Conservation (phyloP, 1,284 basidiomycete species). For the Cutaneotrichosporon spelunceum region DNA sequence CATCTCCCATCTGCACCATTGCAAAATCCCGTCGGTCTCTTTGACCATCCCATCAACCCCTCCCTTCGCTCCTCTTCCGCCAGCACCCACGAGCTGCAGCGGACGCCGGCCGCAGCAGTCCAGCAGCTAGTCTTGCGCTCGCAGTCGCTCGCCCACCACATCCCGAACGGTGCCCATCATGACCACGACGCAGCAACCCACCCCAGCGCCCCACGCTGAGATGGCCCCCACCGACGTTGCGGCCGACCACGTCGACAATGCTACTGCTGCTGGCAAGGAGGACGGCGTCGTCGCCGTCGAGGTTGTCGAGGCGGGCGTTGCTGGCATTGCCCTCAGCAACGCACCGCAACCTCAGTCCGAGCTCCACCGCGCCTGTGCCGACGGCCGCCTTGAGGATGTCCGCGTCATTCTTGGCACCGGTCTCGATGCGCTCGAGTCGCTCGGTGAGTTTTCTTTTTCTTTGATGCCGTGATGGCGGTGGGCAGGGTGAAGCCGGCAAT, state of each 20-base stretch:
- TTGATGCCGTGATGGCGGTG: background rate
- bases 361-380: slow-evolving; percentile 43
- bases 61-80: slow-evolving; percentile 1
- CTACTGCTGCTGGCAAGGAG: slow-evolving; percentile 9
- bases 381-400: slow-evolving; percentile 44
- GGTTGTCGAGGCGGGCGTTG: slow-evolving; percentile 20
- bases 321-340: slow-evolving; percentile 13
- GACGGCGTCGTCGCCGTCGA: slow-evolving; percentile 18
- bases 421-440: slow-evolving; percentile 40
- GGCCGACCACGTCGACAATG: background rate
- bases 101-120: slow-evolving; percentile 5
- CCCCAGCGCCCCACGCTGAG: background rate
- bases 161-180: slow-evolving; percentile 6
- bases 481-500: background rate
- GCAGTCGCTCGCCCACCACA: slow-evolving; percentile 6
- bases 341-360: slow-evolving; percentile 22
- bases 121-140: background rate
- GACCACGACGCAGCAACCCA: slow-evolving; percentile 10
- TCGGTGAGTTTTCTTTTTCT: slow-evolving; percentile 38
- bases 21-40: background rate
- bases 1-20: background rate
- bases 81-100: background rate
- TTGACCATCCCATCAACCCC: background rate
- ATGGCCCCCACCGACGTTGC: slow-evolving; percentile 1
- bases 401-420: slow-evolving; percentile 37